A percentile compares a stretch with the other conserved stretches of the same genome.
phyloP scores from a whole-genome alignment of 1,139 yeast species.

The Saccharomyces hybrid region DNA sequence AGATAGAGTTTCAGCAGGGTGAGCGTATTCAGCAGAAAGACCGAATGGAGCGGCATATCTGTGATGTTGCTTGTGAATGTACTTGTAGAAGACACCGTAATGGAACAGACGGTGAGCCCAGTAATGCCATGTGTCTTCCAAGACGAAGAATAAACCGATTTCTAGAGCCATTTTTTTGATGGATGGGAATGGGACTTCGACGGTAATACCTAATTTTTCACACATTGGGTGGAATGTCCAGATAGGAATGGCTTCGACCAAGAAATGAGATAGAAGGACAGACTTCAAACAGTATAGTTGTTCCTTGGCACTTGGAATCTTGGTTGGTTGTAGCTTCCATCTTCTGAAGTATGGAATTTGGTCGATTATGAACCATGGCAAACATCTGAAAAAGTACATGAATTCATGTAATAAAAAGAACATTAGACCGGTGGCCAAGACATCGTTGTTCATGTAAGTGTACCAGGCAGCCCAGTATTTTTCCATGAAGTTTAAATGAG shows the following conservation, averaged over 20 bases:
- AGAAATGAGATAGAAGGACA: slow-evolving; percentile 74
- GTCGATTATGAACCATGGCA: slow-evolving; percentile 81
- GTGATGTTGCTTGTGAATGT: slow-evolving; percentile 93
- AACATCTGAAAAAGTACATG: slow-evolving; percentile 75
- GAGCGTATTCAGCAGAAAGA: slow-evolving; percentile 93
- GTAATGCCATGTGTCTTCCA: slow-evolving; percentile 95
- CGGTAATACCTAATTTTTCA: slow-evolving; percentile 62
- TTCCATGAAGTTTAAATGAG: slow-evolving; percentile 45
- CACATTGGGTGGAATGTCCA: slow-evolving; percentile 94
- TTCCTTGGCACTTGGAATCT: slow-evolving; percentile 68
- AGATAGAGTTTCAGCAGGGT: slow-evolving; percentile 84
- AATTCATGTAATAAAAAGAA: slow-evolving; percentile 69
- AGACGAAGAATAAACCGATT: slow-evolving; percentile 63
- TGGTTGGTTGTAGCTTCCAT: slow-evolving; percentile 76
- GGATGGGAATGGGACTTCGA: slow-evolving; percentile 78
- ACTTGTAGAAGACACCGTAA: slow-evolving; percentile 75
- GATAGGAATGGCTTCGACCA: slow-evolving; percentile 91
- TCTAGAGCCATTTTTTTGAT: slow-evolving; percentile 52
- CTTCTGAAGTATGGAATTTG: slow-evolving; percentile 64
- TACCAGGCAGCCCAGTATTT: slow-evolving; percentile 75
- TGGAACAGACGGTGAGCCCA: slow-evolving; percentile 88
- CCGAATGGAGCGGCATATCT: slow-evolving; percentile 97
- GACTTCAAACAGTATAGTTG: slow-evolving; percentile 88
- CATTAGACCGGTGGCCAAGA: slow-evolving; percentile 74
- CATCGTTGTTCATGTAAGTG: slow-evolving; percentile 63